A percentile compares a stretch with the other conserved stretches of the same genome.
Evolutionary conservation across 2,329 filamentous ascomycete genomes (phyloP).

Genomic region (Xylariales sp.): DNA sequence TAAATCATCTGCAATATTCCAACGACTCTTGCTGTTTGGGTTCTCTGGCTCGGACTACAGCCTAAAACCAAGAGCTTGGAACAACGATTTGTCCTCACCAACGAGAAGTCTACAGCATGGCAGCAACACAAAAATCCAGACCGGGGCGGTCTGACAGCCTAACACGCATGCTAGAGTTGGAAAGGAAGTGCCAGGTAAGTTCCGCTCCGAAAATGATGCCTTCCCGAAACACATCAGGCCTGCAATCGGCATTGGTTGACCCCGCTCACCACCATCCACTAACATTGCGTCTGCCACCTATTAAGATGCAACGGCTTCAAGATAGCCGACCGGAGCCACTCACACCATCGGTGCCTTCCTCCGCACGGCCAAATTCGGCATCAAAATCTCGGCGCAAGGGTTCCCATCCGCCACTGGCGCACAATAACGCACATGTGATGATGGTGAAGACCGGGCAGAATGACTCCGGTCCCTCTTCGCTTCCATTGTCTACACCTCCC

Average conservation of each 20-base stretch:
- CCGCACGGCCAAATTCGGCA: constrained; percentile 20
- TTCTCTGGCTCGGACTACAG: too few relatives aligned
- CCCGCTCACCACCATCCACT: constrained; percentile 21
- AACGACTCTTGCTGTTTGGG: too few relatives aligned
- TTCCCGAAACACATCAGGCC: constrained; percentile 16
- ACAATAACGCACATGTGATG: constrained; percentile 23
- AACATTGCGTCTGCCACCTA: constrained; percentile 20
- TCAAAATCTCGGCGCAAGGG: constrained; percentile 25
- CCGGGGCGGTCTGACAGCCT: constrained; percentile 42
- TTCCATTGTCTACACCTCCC: constrained; percentile 26
- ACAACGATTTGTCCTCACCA: too few relatives aligned
- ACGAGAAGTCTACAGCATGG: constrained; percentile 22
- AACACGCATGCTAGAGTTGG: constrained; percentile 55
- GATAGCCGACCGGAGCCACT: constrained; percentile 21
- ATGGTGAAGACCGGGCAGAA: constrained; percentile 27
- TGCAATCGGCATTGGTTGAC: constrained; percentile 7
- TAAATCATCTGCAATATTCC: too few relatives aligned
- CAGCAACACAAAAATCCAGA: constrained; percentile 20
- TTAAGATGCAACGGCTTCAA: constrained; percentile 33
- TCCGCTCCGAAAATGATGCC: too few relatives aligned
- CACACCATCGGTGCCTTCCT: constrained; percentile 21
- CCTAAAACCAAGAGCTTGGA: too few relatives aligned
- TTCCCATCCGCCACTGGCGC: constrained; percentile 25
- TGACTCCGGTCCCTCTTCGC: constrained; percentile 23
- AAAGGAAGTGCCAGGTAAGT: constrained; percentile 54